Percentiles rank a stretch among this genome's conserved stretches.
Conservation (phyloP, 1,284 basidiomycete genomes). For the Cutaneotrichosporon mucoides region DNA sequence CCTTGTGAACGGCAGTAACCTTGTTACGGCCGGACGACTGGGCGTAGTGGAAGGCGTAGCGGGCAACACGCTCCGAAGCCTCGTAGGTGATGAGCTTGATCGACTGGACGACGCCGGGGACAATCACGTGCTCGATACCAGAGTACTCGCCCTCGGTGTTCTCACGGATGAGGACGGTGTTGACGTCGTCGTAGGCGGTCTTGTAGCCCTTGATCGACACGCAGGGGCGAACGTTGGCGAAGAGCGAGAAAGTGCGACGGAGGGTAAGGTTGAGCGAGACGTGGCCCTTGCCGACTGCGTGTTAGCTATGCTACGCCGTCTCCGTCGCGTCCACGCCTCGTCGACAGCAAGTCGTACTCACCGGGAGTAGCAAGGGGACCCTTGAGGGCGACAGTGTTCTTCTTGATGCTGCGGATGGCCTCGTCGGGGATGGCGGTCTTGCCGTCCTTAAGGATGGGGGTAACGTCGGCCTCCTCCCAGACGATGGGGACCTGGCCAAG, state of each 20-base stretch:
- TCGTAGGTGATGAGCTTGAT: slow-evolving; percentile 99
- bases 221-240: slow-evolving; percentile 97
- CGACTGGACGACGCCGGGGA: slow-evolving; percentile 98
- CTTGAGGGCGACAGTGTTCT: slow-evolving; percentile 97
- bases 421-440: slow-evolving; percentile 95
- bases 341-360: slow-evolving; percentile 45
- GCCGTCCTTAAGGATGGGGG: slow-evolving; percentile 87
- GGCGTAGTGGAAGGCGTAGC: slow-evolving; percentile 98
- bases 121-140: slow-evolving; percentile 95
- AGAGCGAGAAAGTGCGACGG: slow-evolving; percentile 94
- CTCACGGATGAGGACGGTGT: slow-evolving; percentile 97
- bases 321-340: too few relatives aligned
- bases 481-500: slow-evolving; percentile 75
- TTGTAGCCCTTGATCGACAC: slow-evolving; percentile 94
- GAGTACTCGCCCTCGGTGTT: slow-evolving; percentile 99
- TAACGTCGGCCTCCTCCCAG: slow-evolving; percentile 99
- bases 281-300: slow-evolving; percentile 92
- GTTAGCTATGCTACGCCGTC: slow-evolving; percentile 1
- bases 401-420: slow-evolving; percentile 88
- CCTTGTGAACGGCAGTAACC: slow-evolving; percentile 99
- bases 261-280: slow-evolving; percentile 97
- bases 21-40: slow-evolving; percentile 78
- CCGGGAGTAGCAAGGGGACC: slow-evolving; percentile 93
- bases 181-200: slow-evolving; percentile 97
- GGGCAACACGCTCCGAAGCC: slow-evolving; percentile 95